Evolutionary conservation across 768 basidiomycete species (phyloP), one percentile per base, ranked within the genome.

Genomic region (Russula dissimulans): DNA sequence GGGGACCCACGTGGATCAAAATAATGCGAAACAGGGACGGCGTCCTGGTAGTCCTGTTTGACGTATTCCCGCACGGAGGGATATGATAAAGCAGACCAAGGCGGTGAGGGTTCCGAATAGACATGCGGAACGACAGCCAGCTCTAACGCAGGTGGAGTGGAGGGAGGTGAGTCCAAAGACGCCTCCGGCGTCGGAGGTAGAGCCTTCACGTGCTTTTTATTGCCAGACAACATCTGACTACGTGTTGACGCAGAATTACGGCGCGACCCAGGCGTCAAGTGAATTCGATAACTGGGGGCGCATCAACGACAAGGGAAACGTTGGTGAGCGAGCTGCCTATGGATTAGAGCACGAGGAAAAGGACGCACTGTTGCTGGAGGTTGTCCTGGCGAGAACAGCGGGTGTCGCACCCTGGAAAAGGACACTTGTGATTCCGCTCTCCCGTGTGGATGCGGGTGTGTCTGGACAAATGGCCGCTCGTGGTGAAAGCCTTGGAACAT

Each of bases 371-470:
- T 65, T 81, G 80, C 65, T 81, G 83, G 17, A 95, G 78, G 65
- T 95, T 95, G 67, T 95, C 93, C 71, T 93, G 91, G 38, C 92
- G 77, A 11, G 89, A 91, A 66, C 93, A 95, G 17, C 89, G 80
- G 1, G 91, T 94, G 67, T 93, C 89, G 71, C 92, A 95, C 26
- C 91, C 92, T n/a, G 93, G 92, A 75, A 91, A 95, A 38, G 93
- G 92, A 69, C 92, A 95, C 61, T 85, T 89, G 76, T 94, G 90
- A 73, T 94, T 93, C 63, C 90, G 80, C 68, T 94, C 92, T 43
- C 92, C 92, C 15, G 92, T 95, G 74, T 95, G 92, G 12, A 93
- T 87, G 57, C 91, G 78, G n/a, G 87, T 79, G 69, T 95, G 92
- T 49, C 92, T 81, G 0, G 91, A 88, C 18, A 95, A 80, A 71